Evolutionary conservation across 495 filamentous ascomycete genomes (phyloP), one percentile per base, ranked within the genome.

Genomic region (Penicillium manginii): DNA sequence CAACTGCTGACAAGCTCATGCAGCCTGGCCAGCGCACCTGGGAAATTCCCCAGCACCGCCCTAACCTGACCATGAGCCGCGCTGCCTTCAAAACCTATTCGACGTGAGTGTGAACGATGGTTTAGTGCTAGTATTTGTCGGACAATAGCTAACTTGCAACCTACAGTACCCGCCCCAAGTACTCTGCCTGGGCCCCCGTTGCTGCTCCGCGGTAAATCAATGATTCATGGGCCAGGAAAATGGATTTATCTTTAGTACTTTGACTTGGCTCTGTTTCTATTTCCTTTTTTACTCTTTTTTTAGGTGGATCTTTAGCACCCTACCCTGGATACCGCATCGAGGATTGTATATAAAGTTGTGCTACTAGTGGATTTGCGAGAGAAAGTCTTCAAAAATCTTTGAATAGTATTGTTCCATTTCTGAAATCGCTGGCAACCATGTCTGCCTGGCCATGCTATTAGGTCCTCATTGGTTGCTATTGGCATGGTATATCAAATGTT

Each of bases 31-130:
- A 81, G 37, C 83, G 91, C 39, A 66, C 73, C 29, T 98, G 93
- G 94, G 92, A 96, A 63, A 70, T 83, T 23, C 78, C 81, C 33
- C 84, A 88, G 52, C 92, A 94, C 69, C 76, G 87, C 46, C 85
- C 89, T 48, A 96, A 88, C 70, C 72, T 84, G 60, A 96, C 94
- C 15, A 73, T 80, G 43, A 86, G 78, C 51, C 85, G 90, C 52
- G 91, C 81, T 53, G 92, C 92, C 11, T 99, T 84, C 80, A 93
- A 89, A 80, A 84, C 96, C 15, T 99, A 97, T 72, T 96, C 83
- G 74, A 98, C 94, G 93, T 97, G 71, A 67, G 90, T 86, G 31
- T n/a, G 18, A 9, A 6, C 18, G 15, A 8, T 39, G 32, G 33
- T 19, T n/a, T 17, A 2, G 40, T n/a, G 2, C 3, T 43, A 0